Percentiles rank a stretch among this genome's conserved stretches.
These are phyloP conservation scores for Aspergillus ochraceoroseus DNA, from an alignment of 2,329 filamentous ascomycete species.

Conservation along the genomic window DNA sequence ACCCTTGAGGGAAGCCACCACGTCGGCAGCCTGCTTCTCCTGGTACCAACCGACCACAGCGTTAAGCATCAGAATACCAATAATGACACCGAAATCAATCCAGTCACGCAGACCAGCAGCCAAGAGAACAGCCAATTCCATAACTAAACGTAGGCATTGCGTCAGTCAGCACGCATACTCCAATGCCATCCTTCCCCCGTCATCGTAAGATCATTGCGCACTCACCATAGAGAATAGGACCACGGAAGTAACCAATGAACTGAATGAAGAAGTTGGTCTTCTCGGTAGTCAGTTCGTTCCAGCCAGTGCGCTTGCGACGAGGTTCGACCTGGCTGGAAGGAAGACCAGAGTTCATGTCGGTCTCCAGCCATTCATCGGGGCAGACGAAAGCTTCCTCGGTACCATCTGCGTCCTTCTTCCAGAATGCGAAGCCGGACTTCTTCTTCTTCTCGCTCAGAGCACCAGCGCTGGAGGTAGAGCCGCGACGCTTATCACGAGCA, in stretches of 20 bases:
- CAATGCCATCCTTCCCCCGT: too few species aligned
- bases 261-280: constrained; percentile 71
- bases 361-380: constrained; percentile 64
- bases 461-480: constrained; percentile 43
- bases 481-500: constrained; percentile 57
- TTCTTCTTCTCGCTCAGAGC: constrained; percentile 43
- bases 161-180: too few species aligned
- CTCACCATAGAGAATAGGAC: constrained; percentile 72
- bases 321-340: constrained; percentile 55
- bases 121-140: constrained; percentile 70
- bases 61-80: constrained; percentile 69
- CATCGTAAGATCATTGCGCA: constrained; percentile 6
- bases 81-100: constrained; percentile 73
- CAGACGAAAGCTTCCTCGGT: constrained; percentile 42
- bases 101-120: constrained; percentile 70
- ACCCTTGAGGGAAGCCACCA: constrained; percentile 69
- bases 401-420: constrained; percentile 32
- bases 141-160: constrained; percentile 42
- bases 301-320: constrained; percentile 62
- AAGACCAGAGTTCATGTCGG: constrained; percentile 63
- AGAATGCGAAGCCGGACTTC: constrained; percentile 58
- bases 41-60: constrained; percentile 74
- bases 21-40: constrained; percentile 74
- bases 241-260: constrained; percentile 70
- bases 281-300: constrained; percentile 67